These are phyloP conservation scores for Schizophyllum amplum DNA, from an alignment of 1,284 basidiomycete genomes.

Conservation along the genomic window DNA sequence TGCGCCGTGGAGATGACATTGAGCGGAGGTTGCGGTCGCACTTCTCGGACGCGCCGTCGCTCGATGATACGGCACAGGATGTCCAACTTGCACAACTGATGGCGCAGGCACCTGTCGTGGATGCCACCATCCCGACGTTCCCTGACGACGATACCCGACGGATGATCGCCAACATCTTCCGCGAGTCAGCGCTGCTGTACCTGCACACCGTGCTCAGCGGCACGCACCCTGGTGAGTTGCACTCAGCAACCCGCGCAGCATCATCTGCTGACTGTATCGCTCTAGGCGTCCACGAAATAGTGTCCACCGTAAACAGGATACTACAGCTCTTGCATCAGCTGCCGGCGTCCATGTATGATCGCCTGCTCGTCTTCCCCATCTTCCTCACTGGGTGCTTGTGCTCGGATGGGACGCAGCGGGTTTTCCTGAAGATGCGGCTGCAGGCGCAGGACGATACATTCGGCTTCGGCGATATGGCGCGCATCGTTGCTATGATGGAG, in stretches of 20 bases:
- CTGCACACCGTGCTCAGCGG: conserved; percentile 66
- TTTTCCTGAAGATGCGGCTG: conserved; percentile 53
- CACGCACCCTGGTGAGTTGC: conserved; percentile 49
- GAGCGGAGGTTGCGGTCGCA: conserved; percentile 49
- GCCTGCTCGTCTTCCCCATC: conserved; percentile 62
- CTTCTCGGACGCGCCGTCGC: conserved; percentile 20
- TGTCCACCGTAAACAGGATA: conserved; percentile 43
- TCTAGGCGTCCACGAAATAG: conserved; percentile 68
- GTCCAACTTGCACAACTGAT: conserved; percentile 32
- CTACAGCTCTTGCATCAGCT: conserved; percentile 45
- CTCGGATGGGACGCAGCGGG: conserved; percentile 50
- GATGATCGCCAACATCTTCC: conserved; percentile 51
- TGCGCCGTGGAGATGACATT: conserved; percentile 56
- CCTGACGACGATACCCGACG: conserved; percentile 36
- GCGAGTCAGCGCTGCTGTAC: conserved; percentile 60
- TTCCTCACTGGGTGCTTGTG: conserved; percentile 65
- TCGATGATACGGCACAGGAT: conserved; percentile 20
- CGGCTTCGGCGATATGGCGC: conserved; percentile 54
- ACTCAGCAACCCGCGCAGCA: conserved; percentile 4
- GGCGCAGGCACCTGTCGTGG: conserved; percentile 17
- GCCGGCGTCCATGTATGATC: conserved; percentile 50
- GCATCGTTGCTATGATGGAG: conserved; percentile 51
- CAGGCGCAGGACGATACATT: conserved; percentile 37
- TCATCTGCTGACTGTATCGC: conserved; percentile 9
- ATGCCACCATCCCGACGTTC: conserved; percentile 20